A percentile compares a stretch with the other conserved stretches of the same genome.
Evolutionary conservation across 2,329 filamentous ascomycete species (phyloP).

Genomic region (Albophoma yamanashiensis): DNA sequence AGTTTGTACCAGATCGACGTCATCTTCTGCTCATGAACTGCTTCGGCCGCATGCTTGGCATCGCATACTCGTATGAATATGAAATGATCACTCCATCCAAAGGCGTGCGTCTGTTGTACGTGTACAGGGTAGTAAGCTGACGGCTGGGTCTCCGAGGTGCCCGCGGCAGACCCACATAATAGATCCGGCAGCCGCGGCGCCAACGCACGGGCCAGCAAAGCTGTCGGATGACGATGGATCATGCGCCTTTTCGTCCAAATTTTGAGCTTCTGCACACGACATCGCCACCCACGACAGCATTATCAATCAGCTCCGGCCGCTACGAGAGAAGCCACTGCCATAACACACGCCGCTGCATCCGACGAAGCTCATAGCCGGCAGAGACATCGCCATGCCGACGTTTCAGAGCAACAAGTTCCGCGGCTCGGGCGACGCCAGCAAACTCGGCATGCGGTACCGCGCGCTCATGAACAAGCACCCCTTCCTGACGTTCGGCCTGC

Average conservation of each 20-base stretch:
- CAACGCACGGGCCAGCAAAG: neutral
- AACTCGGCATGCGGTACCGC: conserved; percentile 68
- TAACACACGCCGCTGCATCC: neutral
- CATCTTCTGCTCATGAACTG: neutral
- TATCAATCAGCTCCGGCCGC: neutral
- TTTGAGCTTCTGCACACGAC: neutral
- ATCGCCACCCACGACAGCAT: neutral
- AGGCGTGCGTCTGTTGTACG: neutral
- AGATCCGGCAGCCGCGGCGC: neutral
- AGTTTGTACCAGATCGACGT: neutral
- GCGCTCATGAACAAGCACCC: conserved; percentile 64
- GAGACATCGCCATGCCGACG: conserved; percentile 22
- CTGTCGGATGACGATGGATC: neutral
- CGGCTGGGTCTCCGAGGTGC: neutral
- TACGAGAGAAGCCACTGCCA: neutral
- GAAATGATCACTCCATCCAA: neutral
- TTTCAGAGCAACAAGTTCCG: conserved; percentile 66
- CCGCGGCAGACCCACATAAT: neutral
- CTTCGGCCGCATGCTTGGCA: too few relatives aligned
- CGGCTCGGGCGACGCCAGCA: conserved; percentile 52
- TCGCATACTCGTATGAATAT: neutral
- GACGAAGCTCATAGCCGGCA: neutral
- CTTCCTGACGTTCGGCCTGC: conserved; percentile 87
- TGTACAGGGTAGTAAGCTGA: too few relatives aligned
- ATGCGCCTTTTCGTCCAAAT: neutral